Percentiles rank a stretch among this genome's conserved stretches.
Evolutionary conservation across 352 stramenopile genomes (phyloP).

Genomic region (Phytopythium kandeliae): DNA sequence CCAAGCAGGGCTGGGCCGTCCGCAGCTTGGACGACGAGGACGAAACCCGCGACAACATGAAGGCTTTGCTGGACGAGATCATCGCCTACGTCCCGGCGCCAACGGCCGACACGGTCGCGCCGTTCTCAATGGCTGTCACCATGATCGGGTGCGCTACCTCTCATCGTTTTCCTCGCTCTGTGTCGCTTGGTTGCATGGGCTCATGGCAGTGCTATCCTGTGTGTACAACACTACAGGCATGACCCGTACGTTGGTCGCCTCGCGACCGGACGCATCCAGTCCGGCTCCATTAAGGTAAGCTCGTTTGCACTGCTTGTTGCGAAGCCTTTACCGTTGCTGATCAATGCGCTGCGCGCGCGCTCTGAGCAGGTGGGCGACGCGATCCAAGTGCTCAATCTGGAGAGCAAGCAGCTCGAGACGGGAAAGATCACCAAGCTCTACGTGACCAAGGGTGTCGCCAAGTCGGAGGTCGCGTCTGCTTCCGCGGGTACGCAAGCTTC

Average conservation of each 20-base stretch:
- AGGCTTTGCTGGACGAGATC: constrained; percentile 96
- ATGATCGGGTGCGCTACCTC: constrained; percentile 78
- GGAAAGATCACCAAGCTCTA: constrained; percentile 88
- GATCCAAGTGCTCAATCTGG: constrained; percentile 88
- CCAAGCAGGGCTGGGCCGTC: constrained; percentile 95
- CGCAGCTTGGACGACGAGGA: constrained; percentile 72
- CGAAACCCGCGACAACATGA: constrained; percentile 85
- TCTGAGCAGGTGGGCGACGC: constrained; percentile 65
- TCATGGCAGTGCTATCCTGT: not conserved
- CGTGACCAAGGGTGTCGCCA: constrained; percentile 69
- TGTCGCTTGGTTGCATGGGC: not conserved
- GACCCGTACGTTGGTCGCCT: constrained; percentile 98
- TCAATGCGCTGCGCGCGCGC: not conserved
- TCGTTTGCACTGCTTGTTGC: not conserved
- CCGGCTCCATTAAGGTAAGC: constrained; percentile 78
- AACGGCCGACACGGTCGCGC: constrained; percentile 59
- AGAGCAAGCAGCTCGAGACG: constrained; percentile 72
- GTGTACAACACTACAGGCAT: constrained; percentile 64
- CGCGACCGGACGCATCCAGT: constrained; percentile 94
- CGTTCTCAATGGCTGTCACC: constrained; percentile 95
- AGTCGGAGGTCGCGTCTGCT: constrained; percentile 85
- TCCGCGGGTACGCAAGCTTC: constrained; percentile 45
- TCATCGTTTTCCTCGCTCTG: not conserved
- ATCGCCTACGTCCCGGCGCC: constrained; percentile 92
- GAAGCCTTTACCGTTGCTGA: not conserved